Conservation (phyloP, 1,284 basidiomycete genomes). For the Coniferiporia sulphurascens region DNA sequence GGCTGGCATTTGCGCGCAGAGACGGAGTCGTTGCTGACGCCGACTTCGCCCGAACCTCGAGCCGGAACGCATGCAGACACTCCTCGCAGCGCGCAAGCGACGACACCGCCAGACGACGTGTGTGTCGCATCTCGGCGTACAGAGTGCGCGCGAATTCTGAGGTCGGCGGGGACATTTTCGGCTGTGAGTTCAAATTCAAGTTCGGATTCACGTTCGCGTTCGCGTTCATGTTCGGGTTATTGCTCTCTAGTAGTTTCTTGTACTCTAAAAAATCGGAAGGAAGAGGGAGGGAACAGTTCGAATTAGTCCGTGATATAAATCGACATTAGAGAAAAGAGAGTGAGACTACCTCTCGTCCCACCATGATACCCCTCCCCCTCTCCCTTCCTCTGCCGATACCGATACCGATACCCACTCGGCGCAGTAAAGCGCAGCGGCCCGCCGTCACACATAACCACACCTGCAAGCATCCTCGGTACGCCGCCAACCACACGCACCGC, state of each 20-base stretch:
- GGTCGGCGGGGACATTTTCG: not conserved
- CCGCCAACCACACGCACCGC: not conserved
- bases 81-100: conserved; percentile 3
- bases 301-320: no score
- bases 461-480: not conserved
- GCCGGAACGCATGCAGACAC: not conserved
- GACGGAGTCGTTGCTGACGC: not conserved
- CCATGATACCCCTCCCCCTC: no score
- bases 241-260: not conserved
- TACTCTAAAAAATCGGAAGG: no score
- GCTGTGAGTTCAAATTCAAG: not conserved
- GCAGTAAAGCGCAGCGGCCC: no score
- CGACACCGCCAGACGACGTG: not conserved
- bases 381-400: no score
- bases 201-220: no score
- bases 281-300: no score
- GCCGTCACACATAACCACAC: no score
- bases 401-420: no score
- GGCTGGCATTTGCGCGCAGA: not conserved
- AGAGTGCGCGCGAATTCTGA: not conserved
- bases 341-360: no score
- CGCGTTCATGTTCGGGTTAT: no score
- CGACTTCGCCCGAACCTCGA: not conserved
- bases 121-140: not conserved
- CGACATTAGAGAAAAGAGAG: no score